These are phyloP conservation scores for Moesziomyces sp. DNA, from an alignment of 1,284 basidiomycete species.

Conservation along the genomic window DNA sequence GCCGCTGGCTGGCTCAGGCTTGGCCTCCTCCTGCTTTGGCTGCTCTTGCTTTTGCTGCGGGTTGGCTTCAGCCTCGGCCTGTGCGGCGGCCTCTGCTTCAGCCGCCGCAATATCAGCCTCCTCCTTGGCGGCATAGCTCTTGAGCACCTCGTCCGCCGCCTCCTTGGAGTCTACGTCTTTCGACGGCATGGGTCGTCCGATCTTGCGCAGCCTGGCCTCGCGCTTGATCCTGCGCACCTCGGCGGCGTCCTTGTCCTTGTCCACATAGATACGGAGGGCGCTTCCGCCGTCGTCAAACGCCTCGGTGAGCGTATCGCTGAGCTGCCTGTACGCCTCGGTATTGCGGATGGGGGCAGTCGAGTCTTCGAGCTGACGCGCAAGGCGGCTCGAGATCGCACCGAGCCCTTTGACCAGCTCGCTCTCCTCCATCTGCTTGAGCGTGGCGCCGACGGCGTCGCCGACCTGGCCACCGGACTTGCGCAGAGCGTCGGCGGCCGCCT, in stretches of 20 bases:
- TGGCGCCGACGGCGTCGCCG: constrained; percentile 89
- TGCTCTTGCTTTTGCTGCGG: background rate
- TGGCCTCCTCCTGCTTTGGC: background rate
- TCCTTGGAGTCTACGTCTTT: constrained; percentile 58
- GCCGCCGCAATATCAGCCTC: constrained; percentile 34
- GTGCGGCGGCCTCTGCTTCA: constrained; percentile 5
- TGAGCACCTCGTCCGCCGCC: constrained; percentile 49
- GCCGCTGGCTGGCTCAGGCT: constrained; percentile 3
- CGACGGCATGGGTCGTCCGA: constrained; percentile 59
- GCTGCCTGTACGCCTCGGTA: constrained; percentile 90
- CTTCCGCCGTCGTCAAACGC: constrained; percentile 92
- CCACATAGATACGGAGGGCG: constrained; percentile 70
- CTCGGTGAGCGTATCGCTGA: constrained; percentile 88
- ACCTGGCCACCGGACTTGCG: constrained; percentile 89
- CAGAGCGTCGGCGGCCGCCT: constrained; percentile 89
- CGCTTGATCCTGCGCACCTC: constrained; percentile 70
- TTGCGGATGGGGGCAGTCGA: constrained; percentile 77
- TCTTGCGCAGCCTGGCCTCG: constrained; percentile 62
- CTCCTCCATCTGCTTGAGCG: constrained; percentile 91
- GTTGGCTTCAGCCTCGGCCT: background rate
- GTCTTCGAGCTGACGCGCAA: constrained; percentile 60
- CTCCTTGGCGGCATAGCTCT: constrained; percentile 49
- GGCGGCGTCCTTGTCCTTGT: constrained; percentile 78
- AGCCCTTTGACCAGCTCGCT: constrained; percentile 84
- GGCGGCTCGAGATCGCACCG: constrained; percentile 53